phyloP scores from a whole-genome alignment of 2,329 filamentous ascomycete species.

The Penicillium sp. region DNA sequence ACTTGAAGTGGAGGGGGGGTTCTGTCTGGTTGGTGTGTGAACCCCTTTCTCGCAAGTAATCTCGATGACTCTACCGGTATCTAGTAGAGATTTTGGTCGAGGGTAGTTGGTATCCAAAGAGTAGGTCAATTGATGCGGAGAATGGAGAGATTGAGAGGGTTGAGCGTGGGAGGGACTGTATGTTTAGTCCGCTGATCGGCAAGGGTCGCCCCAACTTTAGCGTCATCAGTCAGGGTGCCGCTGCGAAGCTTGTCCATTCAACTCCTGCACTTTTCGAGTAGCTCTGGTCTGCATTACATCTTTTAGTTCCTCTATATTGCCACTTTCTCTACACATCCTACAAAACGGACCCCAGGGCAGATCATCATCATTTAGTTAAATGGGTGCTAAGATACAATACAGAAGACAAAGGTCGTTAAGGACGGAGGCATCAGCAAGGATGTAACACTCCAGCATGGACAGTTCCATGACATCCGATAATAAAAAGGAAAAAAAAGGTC shows the following conservation, averaged over 20 bases:
- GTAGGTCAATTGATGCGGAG: conserved; percentile 10
- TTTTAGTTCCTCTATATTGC: background rate
- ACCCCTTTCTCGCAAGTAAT: conserved; percentile 16
- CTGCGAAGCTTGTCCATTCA: conserved; percentile 7
- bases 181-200: conserved; percentile 33
- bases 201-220: conserved; percentile 27
- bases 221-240: conserved; percentile 25
- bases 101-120: background rate
- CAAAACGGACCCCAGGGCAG: conserved; percentile 39
- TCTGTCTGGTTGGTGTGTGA: conserved; percentile 15
- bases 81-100: background rate
- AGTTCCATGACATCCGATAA: conserved; percentile 33
- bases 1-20: conserved; percentile 11
- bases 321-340: background rate
- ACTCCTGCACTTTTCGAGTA: background rate
- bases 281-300: no score
- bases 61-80: conserved; percentile 13
- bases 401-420: conserved; percentile 48
- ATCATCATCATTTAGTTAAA: conserved; percentile 47
- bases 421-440: conserved; percentile 33
- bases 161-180: conserved; percentile 13
- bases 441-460: conserved; percentile 31
- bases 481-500: conserved; percentile 30
- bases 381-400: conserved; percentile 51
- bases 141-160: background rate